phyloP scores from a whole-genome alignment of 371 early-diverging fungal species.

The Apophysomyces trapeziformis region DNA sequence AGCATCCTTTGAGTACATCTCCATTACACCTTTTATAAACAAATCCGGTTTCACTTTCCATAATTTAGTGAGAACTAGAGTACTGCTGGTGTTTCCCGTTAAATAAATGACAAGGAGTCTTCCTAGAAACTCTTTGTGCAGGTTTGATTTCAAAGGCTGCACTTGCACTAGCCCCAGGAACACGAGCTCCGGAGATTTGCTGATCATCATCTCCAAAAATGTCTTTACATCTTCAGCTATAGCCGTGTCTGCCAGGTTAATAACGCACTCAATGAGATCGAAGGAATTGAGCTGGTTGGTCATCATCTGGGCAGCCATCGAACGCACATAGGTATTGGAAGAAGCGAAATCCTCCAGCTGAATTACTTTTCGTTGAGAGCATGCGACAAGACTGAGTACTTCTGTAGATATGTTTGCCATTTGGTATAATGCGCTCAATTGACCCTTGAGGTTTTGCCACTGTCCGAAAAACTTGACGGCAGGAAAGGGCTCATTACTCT shows the following conservation, averaged over 20 bases:
- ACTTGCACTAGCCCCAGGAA: slow-evolving; percentile 79
- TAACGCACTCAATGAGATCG: slow-evolving; percentile 75
- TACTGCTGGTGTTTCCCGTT: slow-evolving; percentile 68
- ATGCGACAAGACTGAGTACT: slow-evolving; percentile 52
- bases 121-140: slow-evolving; percentile 73
- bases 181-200: slow-evolving; percentile 77
- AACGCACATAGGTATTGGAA: slow-evolving; percentile 49
- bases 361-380: slow-evolving; percentile 56
- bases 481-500: slow-evolving; percentile 62
- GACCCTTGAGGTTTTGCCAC: slow-evolving; percentile 78
- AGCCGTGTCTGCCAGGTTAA: slow-evolving; percentile 65
- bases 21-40: slow-evolving; percentile 69
- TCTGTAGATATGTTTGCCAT: slow-evolving; percentile 63
- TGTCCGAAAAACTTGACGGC: slow-evolving; percentile 71
- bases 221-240: slow-evolving; percentile 68
- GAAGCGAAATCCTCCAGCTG: slow-evolving; percentile 58
- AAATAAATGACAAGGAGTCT: slow-evolving; percentile 72
- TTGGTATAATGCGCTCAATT: slow-evolving; percentile 74
- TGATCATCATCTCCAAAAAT: slow-evolving; percentile 67
- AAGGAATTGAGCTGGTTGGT: slow-evolving; percentile 75
- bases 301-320: slow-evolving; percentile 56
- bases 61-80: slow-evolving; percentile 73
- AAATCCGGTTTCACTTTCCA: slow-evolving; percentile 74
- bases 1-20: slow-evolving; percentile 77
- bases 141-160: slow-evolving; percentile 60